A percentile compares a stretch with the other conserved stretches of the same genome.
These are phyloP conservation scores for Diplosphaera chodatii DNA, from an alignment of 139 green algal species.

Conservation along the genomic window DNA sequence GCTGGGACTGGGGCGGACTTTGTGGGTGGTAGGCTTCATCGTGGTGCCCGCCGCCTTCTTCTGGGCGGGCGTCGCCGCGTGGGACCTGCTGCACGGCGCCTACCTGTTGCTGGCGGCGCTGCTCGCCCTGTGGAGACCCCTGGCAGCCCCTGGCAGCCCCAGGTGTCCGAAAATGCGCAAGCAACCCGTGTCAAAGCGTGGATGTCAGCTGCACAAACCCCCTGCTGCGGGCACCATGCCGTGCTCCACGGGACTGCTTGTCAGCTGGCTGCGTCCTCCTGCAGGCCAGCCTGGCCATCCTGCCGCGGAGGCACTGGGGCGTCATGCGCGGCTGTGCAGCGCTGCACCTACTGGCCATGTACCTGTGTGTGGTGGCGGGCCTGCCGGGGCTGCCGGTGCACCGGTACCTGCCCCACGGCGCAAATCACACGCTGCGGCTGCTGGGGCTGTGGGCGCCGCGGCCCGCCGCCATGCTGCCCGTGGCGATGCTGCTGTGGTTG, in stretches of 20 bases:
- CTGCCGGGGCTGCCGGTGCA: constrained; percentile 18
- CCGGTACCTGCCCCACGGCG: background rate
- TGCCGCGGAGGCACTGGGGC: too few relatives aligned
- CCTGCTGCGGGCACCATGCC: too few relatives aligned
- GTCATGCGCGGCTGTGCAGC: constrained; percentile 19
- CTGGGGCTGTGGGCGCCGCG: constrained; percentile 23
- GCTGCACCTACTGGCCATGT: constrained; percentile 24
- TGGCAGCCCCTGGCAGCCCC: constrained; percentile 17
- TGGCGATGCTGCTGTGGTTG: constrained; percentile 21
- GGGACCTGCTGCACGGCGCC: constrained; percentile 18
- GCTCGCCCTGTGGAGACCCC: background rate
- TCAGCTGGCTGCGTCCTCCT: background rate
- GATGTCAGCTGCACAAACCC: too few relatives aligned
- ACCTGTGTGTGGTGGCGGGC: constrained; percentile 4
- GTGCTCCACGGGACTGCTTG: too few relatives aligned
- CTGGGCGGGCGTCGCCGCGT: constrained; percentile 6
- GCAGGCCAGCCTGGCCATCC: background rate
- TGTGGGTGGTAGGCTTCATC: constrained; percentile 18
- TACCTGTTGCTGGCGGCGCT: constrained; percentile 25
- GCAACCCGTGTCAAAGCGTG: too few relatives aligned
- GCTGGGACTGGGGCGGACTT: background rate
- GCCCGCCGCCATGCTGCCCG: constrained; percentile 17
- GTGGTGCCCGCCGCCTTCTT: constrained; percentile 19
- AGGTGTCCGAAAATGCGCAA: background rate
- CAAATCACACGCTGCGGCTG: background rate